Evolutionary conservation across 2,329 filamentous ascomycete genomes (phyloP).

Genomic region (Talaromyces atroroseus): DNA sequence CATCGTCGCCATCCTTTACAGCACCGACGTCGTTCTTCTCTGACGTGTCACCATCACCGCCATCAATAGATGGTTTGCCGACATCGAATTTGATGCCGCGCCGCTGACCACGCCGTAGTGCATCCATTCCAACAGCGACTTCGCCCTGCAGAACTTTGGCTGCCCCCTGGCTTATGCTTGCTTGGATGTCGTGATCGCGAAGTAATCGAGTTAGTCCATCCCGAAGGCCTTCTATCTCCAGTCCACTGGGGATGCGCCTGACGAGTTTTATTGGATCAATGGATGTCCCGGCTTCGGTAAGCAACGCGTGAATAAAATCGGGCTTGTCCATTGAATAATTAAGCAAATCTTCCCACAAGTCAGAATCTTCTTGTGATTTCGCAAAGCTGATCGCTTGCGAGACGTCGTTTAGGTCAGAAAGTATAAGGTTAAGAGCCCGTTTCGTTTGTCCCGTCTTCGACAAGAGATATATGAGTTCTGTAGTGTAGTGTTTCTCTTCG

Average conservation of each 20-base stretch:
- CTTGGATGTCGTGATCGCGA: conserved; percentile 91
- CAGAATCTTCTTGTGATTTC: conserved; percentile 84
- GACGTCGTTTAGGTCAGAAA: conserved; percentile 86
- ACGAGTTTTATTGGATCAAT: conserved; percentile 91
- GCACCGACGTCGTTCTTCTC: background rate
- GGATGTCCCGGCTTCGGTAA: conserved; percentile 89
- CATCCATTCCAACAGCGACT: conserved; percentile 76
- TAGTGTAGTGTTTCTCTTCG: conserved; percentile 72
- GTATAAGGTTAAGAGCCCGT: conserved; percentile 84
- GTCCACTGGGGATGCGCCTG: conserved; percentile 80
- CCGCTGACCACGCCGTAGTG: conserved; percentile 70
- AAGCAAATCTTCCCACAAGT: conserved; percentile 91
- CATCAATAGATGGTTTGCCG: conserved; percentile 22
- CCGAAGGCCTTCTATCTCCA: conserved; percentile 85
- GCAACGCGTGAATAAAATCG: conserved; percentile 81
- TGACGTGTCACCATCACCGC: background rate
- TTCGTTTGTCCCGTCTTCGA: conserved; percentile 95
- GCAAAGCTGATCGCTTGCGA: conserved; percentile 90
- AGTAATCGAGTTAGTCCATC: conserved; percentile 88
- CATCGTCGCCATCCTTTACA: conserved; percentile 11
- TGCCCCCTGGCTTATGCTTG: conserved; percentile 84
- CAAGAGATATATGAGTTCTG: conserved; percentile 91
- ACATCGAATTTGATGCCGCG: conserved; percentile 88
- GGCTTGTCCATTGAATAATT: conserved; percentile 98
- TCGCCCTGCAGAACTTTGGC: conserved; percentile 82